A percentile compares a stretch with the other conserved stretches of the same genome.
Conservation (phyloP, 2,329 filamentous ascomycete species). For the Myrmaecium sp. region DNA sequence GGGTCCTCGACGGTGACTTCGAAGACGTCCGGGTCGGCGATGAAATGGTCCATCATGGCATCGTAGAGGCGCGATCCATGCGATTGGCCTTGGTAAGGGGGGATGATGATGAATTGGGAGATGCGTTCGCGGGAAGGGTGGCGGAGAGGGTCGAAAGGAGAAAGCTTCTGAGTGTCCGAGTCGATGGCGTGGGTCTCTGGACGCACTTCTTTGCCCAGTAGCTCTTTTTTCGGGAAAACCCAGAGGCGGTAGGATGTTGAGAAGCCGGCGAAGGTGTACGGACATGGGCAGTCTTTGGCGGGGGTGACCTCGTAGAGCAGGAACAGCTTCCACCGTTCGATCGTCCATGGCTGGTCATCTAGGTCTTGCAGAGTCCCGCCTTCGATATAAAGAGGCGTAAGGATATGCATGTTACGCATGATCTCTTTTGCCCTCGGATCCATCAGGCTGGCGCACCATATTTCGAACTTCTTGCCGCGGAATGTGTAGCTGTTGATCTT, state of each 20-base stretch:
- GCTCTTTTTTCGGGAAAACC: conserved; percentile 34
- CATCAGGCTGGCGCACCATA: conserved; percentile 64
- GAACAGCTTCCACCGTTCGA: conserved; percentile 82
- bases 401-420: conserved; percentile 64
- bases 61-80: conserved; percentile 70
- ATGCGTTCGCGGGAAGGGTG: conserved; percentile 68
- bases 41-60: conserved; percentile 54
- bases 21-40: conserved; percentile 48
- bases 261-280: conserved; percentile 73
- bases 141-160: conserved; percentile 30
- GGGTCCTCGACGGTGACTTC: conserved; percentile 93
- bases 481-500: conserved; percentile 47
- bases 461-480: conserved; percentile 53
- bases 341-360: conserved; percentile 51
- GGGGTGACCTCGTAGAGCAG: conserved; percentile 38
- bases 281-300: conserved; percentile 12
- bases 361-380: conserved; percentile 64
- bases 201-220: conserved; percentile 21
- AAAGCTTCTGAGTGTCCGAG: conserved; percentile 11
- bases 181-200: conserved; percentile 16
- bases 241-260: conserved; percentile 83
- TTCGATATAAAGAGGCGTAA: conserved; percentile 80
- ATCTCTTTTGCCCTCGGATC: conserved; percentile 54
- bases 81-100: conserved; percentile 67
- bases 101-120: conserved; percentile 84